Base-by-base conservation (phyloP, 2,329 filamentous ascomycete species). In the Lachnellula arida region DNA sequence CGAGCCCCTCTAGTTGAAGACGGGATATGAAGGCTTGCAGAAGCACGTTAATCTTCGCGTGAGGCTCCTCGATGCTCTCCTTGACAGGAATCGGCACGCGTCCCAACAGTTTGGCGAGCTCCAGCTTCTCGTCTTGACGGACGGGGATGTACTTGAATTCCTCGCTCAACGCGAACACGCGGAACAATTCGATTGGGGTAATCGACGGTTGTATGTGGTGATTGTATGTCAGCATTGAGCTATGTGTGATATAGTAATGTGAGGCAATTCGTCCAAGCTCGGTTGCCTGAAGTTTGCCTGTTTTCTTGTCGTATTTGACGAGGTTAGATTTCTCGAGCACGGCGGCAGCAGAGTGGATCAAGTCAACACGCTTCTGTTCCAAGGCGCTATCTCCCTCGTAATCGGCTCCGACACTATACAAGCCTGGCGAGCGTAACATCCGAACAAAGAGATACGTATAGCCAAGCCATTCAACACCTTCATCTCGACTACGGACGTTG, bases 91-190 rank as follows among this genome's bases (percentile, higher is more conserved):
- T 91, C 1, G 94, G 94, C 0, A 99, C 94, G 63, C 89, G 83
- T 9, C 88, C 87, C 22, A 99, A 79, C 34, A 99, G 78, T 72
- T 97, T 97, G 5, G 91, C 91, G 52, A 99, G 79, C 73, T 99
- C 94, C 34, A 99, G 79, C 76, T 97, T 97, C 77, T 99, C 94
- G 67, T 99, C 94, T 68, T 97, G 92, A 43, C 94, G 88, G 37
- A 99, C 93, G 2, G 94, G 94, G 43, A 99, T 99, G 72, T 96
- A 99, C 73, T 97, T 97, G 80, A 99, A 99, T 72, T 99, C 94
- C 54, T 95, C 91, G 68, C 94, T 97, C 37, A 97, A 81, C 12
- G 95, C 88, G 70, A 99, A 99, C 28, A 99, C 86, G 43, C 95
- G 87, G 84, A 99, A 97, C 43, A 99, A 81, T 73, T 99, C 94